Percentiles rank a stretch among this genome's conserved stretches.
phyloP scores from a whole-genome alignment of 371 early-diverging fungal species.

The Mucor irregularis region DNA sequence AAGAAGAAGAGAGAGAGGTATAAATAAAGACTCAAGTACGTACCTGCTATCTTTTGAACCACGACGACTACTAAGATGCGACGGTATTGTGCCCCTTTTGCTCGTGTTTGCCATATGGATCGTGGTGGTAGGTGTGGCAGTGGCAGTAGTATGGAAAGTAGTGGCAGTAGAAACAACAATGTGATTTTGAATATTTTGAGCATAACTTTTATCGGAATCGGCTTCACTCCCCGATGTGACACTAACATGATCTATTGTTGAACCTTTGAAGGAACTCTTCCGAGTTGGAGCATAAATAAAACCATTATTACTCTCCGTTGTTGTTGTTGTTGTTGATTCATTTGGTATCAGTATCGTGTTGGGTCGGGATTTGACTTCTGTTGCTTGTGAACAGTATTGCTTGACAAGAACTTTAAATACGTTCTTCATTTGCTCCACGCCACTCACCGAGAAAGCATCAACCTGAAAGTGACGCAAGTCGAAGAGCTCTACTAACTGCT shows the following conservation, averaged over 20 bases:
- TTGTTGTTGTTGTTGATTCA: neutral
- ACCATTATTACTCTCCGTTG: too few relatives aligned
- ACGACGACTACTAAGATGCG: conserved; percentile 21
- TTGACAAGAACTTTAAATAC: conserved; percentile 17
- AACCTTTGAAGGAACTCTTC: too few relatives aligned
- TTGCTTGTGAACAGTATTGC: conserved; percentile 11
- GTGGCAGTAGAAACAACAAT: conserved; percentile 8
- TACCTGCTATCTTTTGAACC: conserved; percentile 52
- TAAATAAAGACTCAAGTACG: conserved; percentile 1
- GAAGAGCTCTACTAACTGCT: conserved; percentile 27
- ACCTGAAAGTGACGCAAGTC: conserved; percentile 24
- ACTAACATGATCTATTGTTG: conserved; percentile 5
- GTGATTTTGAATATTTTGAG: conserved; percentile 7
- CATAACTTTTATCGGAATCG: conserved; percentile 20
- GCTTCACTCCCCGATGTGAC: conserved; percentile 21
- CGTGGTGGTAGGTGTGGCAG: too few relatives aligned
- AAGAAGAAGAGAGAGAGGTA: conserved; percentile 1
- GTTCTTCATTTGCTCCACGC: conserved; percentile 26
- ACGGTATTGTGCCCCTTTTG: conserved; percentile 7
- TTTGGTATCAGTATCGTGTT: neutral
- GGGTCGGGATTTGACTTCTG: conserved; percentile 13
- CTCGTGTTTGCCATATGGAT: too few relatives aligned
- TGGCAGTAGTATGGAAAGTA: conserved; percentile 15
- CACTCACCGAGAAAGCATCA: conserved; percentile 33
- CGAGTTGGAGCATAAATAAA: conserved; percentile 37